Evolutionary conservation across 169 alveolate genomes (phyloP).

Genomic region (Plasmodium fragile): DNA sequence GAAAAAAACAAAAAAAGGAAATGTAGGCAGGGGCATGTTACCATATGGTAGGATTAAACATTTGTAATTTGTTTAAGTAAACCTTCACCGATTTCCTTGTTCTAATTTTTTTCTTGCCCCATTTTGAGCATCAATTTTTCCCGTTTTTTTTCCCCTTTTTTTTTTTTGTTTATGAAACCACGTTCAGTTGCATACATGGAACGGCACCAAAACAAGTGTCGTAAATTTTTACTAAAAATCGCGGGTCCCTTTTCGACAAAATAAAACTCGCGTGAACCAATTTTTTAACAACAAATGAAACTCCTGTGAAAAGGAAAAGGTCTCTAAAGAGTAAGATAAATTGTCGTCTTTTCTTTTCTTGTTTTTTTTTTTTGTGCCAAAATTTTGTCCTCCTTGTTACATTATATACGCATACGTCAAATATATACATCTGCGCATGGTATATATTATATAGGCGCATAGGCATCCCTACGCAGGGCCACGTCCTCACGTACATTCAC

Average conservation of each 20-base stretch:
- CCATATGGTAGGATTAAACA: neutral
- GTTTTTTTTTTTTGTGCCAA: neutral
- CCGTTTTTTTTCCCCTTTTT: neutral
- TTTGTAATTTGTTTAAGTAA: neutral
- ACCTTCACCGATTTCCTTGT: neutral
- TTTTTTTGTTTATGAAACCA: neutral
- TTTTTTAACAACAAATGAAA: neutral
- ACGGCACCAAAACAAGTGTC: neutral
- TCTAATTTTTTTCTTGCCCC: neutral
- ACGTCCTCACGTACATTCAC: neutral
- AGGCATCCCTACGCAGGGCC: neutral
- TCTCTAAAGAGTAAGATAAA: neutral
- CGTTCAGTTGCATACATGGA: neutral
- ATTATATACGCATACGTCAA: neutral
- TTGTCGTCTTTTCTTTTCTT: neutral
- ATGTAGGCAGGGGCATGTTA: neutral
- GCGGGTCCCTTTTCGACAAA: neutral
- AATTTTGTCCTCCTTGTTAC: neutral
- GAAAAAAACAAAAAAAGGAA: neutral
- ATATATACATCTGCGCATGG: neutral
- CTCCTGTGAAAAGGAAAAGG: neutral
- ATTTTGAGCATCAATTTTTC: neutral
- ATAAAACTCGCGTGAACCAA: neutral
- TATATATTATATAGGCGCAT: neutral
- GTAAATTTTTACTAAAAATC: neutral